These are phyloP conservation scores for Clitopilus passeckerianus DNA, from an alignment of 768 basidiomycete genomes.

Conservation along the genomic window DNA sequence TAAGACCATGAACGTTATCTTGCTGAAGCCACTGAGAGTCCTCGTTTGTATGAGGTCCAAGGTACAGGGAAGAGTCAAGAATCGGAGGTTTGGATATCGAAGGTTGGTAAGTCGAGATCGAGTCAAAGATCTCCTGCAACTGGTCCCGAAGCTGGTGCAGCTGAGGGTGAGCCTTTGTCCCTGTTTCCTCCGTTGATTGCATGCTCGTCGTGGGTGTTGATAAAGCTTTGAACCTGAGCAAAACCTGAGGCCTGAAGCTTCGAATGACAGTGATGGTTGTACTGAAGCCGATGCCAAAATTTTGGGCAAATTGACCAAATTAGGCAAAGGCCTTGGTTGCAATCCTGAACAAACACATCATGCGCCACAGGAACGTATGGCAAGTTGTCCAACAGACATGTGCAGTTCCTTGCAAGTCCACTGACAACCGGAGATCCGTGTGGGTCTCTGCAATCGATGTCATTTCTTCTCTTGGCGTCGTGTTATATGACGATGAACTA, in stretches of 20 bases:
- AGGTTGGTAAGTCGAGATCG: conserved; percentile 34
- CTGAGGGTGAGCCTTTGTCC: conserved; percentile 18
- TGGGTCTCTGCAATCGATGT: not conserved
- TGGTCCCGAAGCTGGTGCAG: conserved; percentile 22
- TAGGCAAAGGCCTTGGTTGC: not conserved
- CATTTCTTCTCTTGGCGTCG: not conserved
- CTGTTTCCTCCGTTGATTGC: not conserved
- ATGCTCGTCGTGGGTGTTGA: not conserved
- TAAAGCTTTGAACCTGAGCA: no score
- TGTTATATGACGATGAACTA: not conserved
- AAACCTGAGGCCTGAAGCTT: not conserved
- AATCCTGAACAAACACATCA: not conserved
- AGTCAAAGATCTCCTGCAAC: conserved; percentile 28
- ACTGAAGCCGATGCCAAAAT: not conserved
- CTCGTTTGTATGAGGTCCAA: conserved; percentile 23
- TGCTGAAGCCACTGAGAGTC: conserved; percentile 38
- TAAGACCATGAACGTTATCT: conserved; percentile 38
- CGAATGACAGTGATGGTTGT: not conserved
- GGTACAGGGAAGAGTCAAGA: conserved; percentile 38
- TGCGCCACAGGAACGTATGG: not conserved
- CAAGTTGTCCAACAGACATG: not conserved
- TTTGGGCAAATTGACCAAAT: not conserved
- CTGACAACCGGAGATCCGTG: not conserved
- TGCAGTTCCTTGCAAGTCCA: not conserved
- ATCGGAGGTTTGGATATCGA: conserved; percentile 33